phyloP scores from a whole-genome alignment of 2,329 filamentous ascomycete genomes.

The Colletotrichum costaricense region DNA sequence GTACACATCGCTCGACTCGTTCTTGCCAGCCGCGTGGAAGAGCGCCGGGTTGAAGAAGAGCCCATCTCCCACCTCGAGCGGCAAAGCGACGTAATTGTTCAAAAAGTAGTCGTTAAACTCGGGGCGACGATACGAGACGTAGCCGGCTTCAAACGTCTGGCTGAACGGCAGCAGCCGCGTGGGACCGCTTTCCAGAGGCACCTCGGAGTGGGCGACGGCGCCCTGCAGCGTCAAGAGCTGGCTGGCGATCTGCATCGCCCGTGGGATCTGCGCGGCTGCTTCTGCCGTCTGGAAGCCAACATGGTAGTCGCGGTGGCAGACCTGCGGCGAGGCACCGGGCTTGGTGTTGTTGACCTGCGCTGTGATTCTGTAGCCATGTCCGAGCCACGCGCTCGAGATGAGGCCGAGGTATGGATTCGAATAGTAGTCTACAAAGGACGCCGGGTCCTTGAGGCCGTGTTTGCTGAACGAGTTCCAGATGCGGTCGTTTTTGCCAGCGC shows the following conservation, averaged over 20 bases:
- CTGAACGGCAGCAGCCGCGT: constrained; percentile 71
- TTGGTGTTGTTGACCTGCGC: constrained; percentile 73
- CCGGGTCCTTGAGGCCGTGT: constrained; percentile 63
- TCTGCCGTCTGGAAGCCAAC: constrained; percentile 69
- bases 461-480: constrained; percentile 77
- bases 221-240: constrained; percentile 72
- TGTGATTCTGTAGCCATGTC: constrained; percentile 69
- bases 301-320: constrained; percentile 72
- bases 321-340: constrained; percentile 67
- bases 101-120: constrained; percentile 67
- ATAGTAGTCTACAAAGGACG: constrained; percentile 68
- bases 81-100: constrained; percentile 61
- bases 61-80: constrained; percentile 66
- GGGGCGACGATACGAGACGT: constrained; percentile 64
- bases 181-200: constrained; percentile 68
- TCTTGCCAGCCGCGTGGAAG: constrained; percentile 72
- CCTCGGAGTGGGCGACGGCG: constrained; percentile 70
- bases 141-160: constrained; percentile 67
- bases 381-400: constrained; percentile 67
- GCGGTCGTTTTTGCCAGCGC: constrained; percentile 65
- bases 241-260: constrained; percentile 62
- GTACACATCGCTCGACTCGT: constrained; percentile 57
- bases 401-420: constrained; percentile 67
- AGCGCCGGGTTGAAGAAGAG: constrained; percentile 74
- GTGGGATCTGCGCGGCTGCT: constrained; percentile 59